A percentile compares a stretch with the other conserved stretches of the same genome.
These are phyloP conservation scores for Huntiella omanensis DNA, from an alignment of 2,329 filamentous ascomycete species.

Conservation along the genomic window DNA sequence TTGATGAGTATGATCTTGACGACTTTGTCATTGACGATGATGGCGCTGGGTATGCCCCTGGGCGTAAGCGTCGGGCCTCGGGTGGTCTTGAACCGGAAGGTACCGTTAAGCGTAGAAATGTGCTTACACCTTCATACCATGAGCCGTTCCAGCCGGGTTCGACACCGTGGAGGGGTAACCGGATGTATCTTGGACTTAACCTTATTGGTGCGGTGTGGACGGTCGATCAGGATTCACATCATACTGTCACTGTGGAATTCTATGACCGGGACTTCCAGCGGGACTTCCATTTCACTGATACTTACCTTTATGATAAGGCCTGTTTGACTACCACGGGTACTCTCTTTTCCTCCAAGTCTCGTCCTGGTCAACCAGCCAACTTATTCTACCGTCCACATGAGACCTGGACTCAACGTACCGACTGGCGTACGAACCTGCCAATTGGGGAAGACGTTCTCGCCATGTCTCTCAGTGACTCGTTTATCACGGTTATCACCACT, in stretches of 20 bases:
- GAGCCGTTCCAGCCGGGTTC: conserved; percentile 76
- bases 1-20: conserved; percentile 42
- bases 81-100: conserved; percentile 30
- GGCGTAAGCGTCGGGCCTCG: conserved; percentile 32
- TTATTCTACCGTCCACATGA: conserved; percentile 97
- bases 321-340: conserved; percentile 74
- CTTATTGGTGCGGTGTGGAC: conserved; percentile 93
- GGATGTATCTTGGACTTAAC: conserved; percentile 85
- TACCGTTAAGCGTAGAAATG: conserved; percentile 26
- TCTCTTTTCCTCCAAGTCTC: conserved; percentile 63
- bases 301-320: conserved; percentile 88
- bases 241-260: conserved; percentile 93
- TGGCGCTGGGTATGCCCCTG: conserved; percentile 62
- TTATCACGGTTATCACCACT: conserved; percentile 74
- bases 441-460: conserved; percentile 70
- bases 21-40: conserved; percentile 93
- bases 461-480: conserved; percentile 80
- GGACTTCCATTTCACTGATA: conserved; percentile 95
- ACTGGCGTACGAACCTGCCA: conserved; percentile 82
- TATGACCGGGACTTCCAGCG: conserved; percentile 85
- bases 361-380: conserved; percentile 41
- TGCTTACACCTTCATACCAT: conserved; percentile 49
- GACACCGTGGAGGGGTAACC: conserved; percentile 87
- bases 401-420: conserved; percentile 77
- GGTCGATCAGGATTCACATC: conserved; percentile 78